Base-by-base conservation (phyloP, 306 rosid species). In the Lotus japonicus region DNA sequence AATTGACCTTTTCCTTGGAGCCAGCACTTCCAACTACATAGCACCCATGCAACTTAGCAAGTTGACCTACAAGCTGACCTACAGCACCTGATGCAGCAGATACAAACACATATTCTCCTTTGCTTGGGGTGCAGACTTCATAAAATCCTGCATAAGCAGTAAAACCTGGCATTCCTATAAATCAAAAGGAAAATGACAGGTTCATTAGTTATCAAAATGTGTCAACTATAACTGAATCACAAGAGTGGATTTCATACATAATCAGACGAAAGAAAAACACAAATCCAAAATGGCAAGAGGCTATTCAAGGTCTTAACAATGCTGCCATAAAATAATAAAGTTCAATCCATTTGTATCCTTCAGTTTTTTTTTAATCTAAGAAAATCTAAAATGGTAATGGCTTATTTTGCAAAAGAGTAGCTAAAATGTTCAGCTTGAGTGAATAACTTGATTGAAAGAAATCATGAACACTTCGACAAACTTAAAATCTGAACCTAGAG, bases 11-110 rank as follows among this genome's bases (percentile, higher is more conserved):
- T 53, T 70, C 78, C 31, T 74, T 74, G 28, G 83, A 78, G 55
- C 86, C 85, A 63, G 90, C 84, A 74, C 82, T 81, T 59, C 94
- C 90, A 74, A 87, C 86, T 4, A 87, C 88, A 71, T 87, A 85
- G 61, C 90, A 87, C 0, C 89, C 94, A 11, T 72, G 54, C 77
- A 85, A 14, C 54, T 82, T 85, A 15, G 90, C 90, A 48, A 82
- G 80, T 43, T 85, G 85, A 15, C 90, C 87, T 1, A 80, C 90
- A 41, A 82, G 84, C 68, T 85, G 87, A 48, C 90, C 90, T 4
- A 85, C 87, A 7, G 85, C 87, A 67, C 85, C 87, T 5, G 81
- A 85, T 52, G 89, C 81, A 3, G 90, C 79, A 4, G 94, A 87
- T 9, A 87, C 64, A 38, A 83, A 85, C 28, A 87, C 86, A 55